Conservation (phyloP, 2,329 filamentous ascomycete species). For the Penicillium sp. region DNA sequence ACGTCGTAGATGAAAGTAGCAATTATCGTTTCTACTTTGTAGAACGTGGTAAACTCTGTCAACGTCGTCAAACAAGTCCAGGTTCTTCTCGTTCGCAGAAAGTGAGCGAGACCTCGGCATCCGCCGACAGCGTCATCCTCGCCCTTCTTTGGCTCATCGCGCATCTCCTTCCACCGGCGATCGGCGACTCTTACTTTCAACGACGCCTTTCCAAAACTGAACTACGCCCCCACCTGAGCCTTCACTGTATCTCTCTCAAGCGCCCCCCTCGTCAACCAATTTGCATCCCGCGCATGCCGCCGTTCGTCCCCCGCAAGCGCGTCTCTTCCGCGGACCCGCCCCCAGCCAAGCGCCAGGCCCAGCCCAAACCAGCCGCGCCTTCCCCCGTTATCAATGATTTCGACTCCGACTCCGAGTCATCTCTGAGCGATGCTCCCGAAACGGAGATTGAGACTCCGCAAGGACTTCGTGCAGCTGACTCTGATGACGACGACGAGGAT, state of each 20-base stretch:
- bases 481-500: slow-evolving; percentile 39
- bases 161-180: slow-evolving; percentile 11
- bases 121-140: slow-evolving; percentile 15
- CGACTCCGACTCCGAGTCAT: slow-evolving; percentile 35
- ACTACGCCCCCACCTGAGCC: neutral
- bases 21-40: neutral
- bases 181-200: neutral
- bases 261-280: slow-evolving; percentile 2
- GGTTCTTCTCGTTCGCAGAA: neutral
- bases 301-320: slow-evolving; percentile 49
- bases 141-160: slow-evolving; percentile 11
- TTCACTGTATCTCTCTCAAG: neutral
- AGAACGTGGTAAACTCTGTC: neutral
- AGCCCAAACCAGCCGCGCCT: slow-evolving; percentile 26
- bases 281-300: slow-evolving; percentile 42
- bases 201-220: neutral
- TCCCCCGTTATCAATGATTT: slow-evolving; percentile 25
- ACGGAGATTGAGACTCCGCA: slow-evolving; percentile 13
- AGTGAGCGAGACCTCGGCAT: slow-evolving; percentile 16
- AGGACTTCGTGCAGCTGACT: neutral
- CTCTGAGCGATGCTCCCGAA: slow-evolving; percentile 40
- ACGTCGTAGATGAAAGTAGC: neutral
- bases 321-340: slow-evolving; percentile 38
- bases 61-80: neutral
- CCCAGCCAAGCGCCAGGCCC: slow-evolving; percentile 36